Evolutionary conservation across 2,329 filamentous ascomycete species (phyloP).

Genomic region (Fusarium fracticaudum): DNA sequence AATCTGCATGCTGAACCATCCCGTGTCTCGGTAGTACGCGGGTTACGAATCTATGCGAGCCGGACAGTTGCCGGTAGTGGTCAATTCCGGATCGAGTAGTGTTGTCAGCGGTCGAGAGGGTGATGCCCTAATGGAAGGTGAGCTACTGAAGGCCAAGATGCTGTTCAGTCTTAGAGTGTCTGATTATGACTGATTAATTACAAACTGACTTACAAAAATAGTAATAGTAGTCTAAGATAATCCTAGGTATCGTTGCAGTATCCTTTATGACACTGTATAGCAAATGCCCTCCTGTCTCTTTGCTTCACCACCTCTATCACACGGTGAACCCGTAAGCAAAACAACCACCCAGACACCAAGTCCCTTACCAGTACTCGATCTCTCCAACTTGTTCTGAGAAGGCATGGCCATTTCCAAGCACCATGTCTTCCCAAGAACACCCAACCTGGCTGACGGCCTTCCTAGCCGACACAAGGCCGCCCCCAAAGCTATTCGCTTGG

Average conservation of each 20-base stretch:
- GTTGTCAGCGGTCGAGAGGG: too few relatives aligned
- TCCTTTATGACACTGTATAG: too few relatives aligned
- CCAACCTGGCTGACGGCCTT: background rate
- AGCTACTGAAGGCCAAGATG: too few relatives aligned
- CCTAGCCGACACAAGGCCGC: background rate
- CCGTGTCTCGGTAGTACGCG: background rate
- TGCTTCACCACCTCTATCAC: too few relatives aligned
- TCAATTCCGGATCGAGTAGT: background rate
- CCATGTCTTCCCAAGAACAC: background rate
- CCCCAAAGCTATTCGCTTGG: constrained; percentile 8
- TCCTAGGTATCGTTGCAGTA: too few relatives aligned
- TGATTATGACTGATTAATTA: background rate
- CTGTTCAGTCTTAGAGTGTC: too few relatives aligned
- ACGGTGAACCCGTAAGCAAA: too few relatives aligned
- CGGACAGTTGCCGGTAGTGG: background rate
- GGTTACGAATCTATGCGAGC: background rate
- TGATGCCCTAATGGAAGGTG: accelerated
- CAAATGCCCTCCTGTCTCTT: too few relatives aligned
- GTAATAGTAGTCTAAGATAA: too few relatives aligned
- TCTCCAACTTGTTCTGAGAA: background rate
- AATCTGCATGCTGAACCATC: background rate
- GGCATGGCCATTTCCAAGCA: too few relatives aligned
- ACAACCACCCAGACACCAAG: background rate
- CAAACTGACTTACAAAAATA: too few relatives aligned
- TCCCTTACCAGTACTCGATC: too few relatives aligned